These are phyloP conservation scores for Termitomyces eurrhizus DNA, from an alignment of 768 basidiomycete species.

Conservation along the genomic window DNA sequence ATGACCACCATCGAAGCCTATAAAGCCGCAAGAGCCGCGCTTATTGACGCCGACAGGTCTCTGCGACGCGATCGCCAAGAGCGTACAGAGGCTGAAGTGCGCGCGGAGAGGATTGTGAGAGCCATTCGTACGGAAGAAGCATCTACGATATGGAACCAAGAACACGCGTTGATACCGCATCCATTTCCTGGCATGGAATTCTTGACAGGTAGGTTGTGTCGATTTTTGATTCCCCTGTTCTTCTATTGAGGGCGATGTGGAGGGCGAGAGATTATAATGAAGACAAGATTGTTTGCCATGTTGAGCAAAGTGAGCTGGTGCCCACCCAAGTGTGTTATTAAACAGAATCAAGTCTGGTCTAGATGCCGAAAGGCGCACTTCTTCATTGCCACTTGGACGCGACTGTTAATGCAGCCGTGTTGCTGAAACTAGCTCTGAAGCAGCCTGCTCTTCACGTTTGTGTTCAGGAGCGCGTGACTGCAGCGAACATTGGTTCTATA, in stretches of 20 bases:
- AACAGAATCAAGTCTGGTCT: not conserved
- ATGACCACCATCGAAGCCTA: constrained; percentile 24
- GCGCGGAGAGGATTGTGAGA: constrained; percentile 57
- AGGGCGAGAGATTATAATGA: constrained; percentile 56
- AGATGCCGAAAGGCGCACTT: constrained; percentile 83
- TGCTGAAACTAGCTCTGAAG: constrained; percentile 52
- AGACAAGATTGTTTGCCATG: constrained; percentile 59
- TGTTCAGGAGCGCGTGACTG: constrained; percentile 33
- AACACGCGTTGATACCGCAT: constrained; percentile 51
- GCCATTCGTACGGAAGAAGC: constrained; percentile 53
- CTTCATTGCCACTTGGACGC: constrained; percentile 77
- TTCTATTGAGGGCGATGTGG: constrained; percentile 5
- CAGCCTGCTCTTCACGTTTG: constrained; percentile 62
- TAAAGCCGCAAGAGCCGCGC: constrained; percentile 25
- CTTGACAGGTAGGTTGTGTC: constrained; percentile 47
- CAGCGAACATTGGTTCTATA: constrained; percentile 34
- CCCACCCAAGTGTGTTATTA: not conserved
- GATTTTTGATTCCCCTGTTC: not conserved
- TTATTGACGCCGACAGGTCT: constrained; percentile 43
- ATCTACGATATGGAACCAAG: constrained; percentile 52
- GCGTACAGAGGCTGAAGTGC: constrained; percentile 33
- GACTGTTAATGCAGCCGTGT: constrained; percentile 50
- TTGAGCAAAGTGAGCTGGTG: constrained; percentile 45
- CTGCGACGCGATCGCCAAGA: constrained; percentile 43
- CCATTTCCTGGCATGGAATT: constrained; percentile 80